Conservation (phyloP, 192 early-diverging fungal genomes). For the Podila epigama region DNA sequence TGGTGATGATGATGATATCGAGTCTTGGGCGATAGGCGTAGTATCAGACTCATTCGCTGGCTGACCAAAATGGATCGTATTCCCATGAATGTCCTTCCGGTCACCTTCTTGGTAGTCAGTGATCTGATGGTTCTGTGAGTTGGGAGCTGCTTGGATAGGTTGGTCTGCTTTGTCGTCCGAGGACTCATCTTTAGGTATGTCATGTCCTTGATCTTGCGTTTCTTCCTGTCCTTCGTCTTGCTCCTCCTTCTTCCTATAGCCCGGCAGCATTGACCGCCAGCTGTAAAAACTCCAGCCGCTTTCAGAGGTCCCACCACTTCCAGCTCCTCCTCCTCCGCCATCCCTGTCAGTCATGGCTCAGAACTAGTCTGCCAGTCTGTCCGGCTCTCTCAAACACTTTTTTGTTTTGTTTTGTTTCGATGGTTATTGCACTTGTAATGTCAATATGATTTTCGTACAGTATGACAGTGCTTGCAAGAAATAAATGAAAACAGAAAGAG, state of each 20-base stretch:
- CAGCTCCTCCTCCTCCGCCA: too few relatives aligned
- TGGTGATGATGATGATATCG: neutral
- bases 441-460: too few relatives aligned
- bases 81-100: constrained; percentile 17
- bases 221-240: constrained; percentile 7
- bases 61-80: neutral
- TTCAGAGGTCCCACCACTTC: neutral
- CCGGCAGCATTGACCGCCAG: constrained; percentile 14
- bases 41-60: neutral
- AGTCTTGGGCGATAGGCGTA: neutral
- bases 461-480: too few relatives aligned
- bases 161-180: too few relatives aligned
- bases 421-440: too few relatives aligned
- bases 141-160: too few relatives aligned
- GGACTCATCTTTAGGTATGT: too few relatives aligned
- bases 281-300: constrained; percentile 18
- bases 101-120: constrained; percentile 40
- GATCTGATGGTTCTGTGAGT: constrained; percentile 23
- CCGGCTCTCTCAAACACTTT: too few relatives aligned
- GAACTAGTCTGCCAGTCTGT: neutral
- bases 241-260: neutral
- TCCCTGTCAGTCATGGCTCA: neutral
- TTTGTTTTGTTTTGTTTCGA: too few relatives aligned
- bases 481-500: too few relatives aligned
- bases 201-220: too few relatives aligned